A percentile compares a stretch with the other conserved stretches of the same genome.
These are phyloP conservation scores for Exophiala sp. DNA, from an alignment of 2,329 filamentous ascomycete species.

Conservation along the genomic window DNA sequence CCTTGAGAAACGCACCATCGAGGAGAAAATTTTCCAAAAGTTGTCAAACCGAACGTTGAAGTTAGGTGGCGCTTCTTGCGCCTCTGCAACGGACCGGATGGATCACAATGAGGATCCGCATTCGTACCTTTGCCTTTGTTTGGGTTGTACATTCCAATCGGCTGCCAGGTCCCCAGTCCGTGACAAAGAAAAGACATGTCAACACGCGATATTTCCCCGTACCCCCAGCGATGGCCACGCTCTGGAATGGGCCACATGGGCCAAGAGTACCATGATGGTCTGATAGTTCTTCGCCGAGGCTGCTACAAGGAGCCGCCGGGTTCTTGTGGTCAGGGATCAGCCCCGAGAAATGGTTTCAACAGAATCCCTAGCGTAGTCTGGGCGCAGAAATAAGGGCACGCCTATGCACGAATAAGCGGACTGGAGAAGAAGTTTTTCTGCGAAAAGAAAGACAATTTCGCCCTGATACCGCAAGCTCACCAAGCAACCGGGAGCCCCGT, in stretches of 20 bases:
- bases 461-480: not conserved
- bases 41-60: not conserved
- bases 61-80: not conserved
- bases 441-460: not conserved
- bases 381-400: too few species aligned
- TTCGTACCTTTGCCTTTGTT: not conserved
- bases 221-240: not conserved
- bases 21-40: not conserved
- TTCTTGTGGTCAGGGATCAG: not conserved
- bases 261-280: too few species aligned
- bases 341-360: not conserved
- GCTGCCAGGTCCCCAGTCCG: not conserved
- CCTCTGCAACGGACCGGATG: not conserved
- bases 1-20: not conserved
- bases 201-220: not conserved
- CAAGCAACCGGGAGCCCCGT: not conserved
- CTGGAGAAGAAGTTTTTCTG: conserved; percentile 1
- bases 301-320: not conserved
- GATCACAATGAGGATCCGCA: not conserved
- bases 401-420: not conserved
- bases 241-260: too few species aligned
- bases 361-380: not conserved
- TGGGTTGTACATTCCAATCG: not conserved
- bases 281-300: too few species aligned
- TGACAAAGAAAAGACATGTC: not conserved